A percentile compares a stretch with the other conserved stretches of the same genome.
phyloP scores from a whole-genome alignment of 2,329 filamentous ascomycete species.

The Pseudovirgaria hyperparasitica region DNA sequence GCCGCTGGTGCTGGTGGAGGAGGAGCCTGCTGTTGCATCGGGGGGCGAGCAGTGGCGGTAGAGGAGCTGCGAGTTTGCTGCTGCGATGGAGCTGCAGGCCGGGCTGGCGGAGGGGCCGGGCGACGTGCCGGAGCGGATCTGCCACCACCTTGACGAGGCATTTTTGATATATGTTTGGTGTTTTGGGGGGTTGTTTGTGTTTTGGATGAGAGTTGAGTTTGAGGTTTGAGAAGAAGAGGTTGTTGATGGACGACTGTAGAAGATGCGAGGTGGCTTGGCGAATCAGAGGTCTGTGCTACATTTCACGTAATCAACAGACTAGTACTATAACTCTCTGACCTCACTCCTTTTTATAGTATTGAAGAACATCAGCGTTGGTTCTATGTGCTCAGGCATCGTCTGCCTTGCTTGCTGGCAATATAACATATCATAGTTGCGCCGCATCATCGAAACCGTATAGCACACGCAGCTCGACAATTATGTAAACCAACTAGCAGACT shows the following conservation, averaged over 20 bases:
- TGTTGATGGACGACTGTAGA: slow-evolving; percentile 1
- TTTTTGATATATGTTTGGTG: slow-evolving; percentile 14
- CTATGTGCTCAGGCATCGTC: too few species aligned
- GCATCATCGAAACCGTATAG: too few species aligned
- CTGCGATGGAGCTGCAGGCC: slow-evolving; percentile 40
- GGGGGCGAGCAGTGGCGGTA: slow-evolving; percentile 43
- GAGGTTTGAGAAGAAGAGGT: neutral
- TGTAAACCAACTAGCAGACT: too few species aligned
- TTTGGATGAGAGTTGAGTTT: slow-evolving; percentile 3
- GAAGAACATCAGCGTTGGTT: too few species aligned
- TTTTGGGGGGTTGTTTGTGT: slow-evolving; percentile 3
- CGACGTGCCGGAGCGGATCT: slow-evolving; percentile 30
- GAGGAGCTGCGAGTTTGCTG: slow-evolving; percentile 48
- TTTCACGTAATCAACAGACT: too few species aligned
- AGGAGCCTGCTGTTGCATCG: slow-evolving; percentile 34
- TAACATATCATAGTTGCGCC: too few species aligned
- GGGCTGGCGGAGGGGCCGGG: slow-evolving; percentile 28
- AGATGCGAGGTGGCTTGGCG: too few species aligned
- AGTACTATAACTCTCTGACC: too few species aligned
- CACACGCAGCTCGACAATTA: too few species aligned
- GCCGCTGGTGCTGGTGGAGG: slow-evolving; percentile 33
- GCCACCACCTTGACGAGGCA: slow-evolving; percentile 37
- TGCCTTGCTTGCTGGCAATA: too few species aligned
- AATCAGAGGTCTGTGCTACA: too few species aligned
- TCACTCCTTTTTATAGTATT: too few species aligned